Evolutionary conservation across 768 basidiomycete genomes (phyloP), one percentile per base, ranked within the genome.

Genomic region (Cyclocybe aegerita): DNA sequence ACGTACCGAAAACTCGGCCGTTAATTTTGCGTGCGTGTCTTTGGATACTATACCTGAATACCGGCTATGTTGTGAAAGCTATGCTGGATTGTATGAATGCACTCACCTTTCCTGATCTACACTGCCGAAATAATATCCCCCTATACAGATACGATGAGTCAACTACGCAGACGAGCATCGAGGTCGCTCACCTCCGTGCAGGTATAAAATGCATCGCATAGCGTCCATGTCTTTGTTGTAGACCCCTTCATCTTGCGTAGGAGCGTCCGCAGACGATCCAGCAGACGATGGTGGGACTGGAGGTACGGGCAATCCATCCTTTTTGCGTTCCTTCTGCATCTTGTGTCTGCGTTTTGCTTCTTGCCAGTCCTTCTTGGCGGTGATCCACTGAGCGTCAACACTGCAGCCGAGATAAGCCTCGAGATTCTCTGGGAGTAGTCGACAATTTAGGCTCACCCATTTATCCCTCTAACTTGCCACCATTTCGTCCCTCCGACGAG

Each of bases 401-500:
- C 93, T 48, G 53, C 43, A 17, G 40, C 46, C 36, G 48, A 49
- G 41, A 42, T 52, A 33, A 46, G 42, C 40, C 23, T 1, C 23
- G 23, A 23, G 23, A 23, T 4, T 23, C 23, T 23, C 23, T 23
- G 5, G 23, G 23, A 23, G 23, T 3, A 23, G 23, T 23, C 23
- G 23, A 23, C 23, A 23, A 23, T 23, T 23, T 1, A 23, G 23
- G 23, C 66, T 59, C 60, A 83, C 93, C 93, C 94, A 46, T 80
- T 70, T 40, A 93, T 64, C 14, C 88, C 86, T 37, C 95, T 85
- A 32, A 95, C 93, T 68, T 97, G 95, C 96, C 96, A 98, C 94
- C 96, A 98, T 64, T 95, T 94, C 4, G 83, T 81, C 1, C 96
- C 96, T 9, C 96, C 96, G 3, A 93, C 85, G 30, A 92, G 64